Base-by-base conservation (phyloP, 2,329 filamentous ascomycete species). In the Colletotrichum sp. region DNA sequence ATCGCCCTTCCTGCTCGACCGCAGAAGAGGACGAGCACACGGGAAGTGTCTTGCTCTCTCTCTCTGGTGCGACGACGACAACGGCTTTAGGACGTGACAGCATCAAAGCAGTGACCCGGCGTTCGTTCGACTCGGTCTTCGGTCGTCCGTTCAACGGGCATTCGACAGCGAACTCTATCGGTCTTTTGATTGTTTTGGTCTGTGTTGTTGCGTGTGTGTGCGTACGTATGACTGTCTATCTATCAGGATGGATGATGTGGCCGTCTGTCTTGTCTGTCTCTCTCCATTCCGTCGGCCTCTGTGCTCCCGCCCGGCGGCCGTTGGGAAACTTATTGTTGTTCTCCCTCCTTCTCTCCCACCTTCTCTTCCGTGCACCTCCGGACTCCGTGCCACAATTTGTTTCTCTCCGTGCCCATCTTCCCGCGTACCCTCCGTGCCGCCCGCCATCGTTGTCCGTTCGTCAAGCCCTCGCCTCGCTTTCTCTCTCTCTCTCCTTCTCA, bases 121-220 rank as follows among this genome's bases (percentile, higher is more conserved):
- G 62, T 66, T 65, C 62, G 69, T 44, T 44, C 30, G n/a, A 52
- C 63, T 75, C 63, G 55, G 63, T 57, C 57, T 59, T 72, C 73
- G 73, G 73, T 75, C 73, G 73, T 75, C 73, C 73, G 36, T 68
- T 75, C 73, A 72, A 75, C 73, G 73, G 73, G 73, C 73, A 75
- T 75, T 21, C 18, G 8, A 15, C 18, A 32, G 52, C 21, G 32
- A 69, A 69, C 52, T 28, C n/a, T 60, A 60, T 69, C 66, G 52
- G 66, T 59, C 52, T 60, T 52, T 16, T 55, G 18, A 44, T 34
- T 68, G 18, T 32, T 24, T 57, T 59, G 55, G 65, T 71, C 39
- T 64, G 44, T 36, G 68, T 60, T 3, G 18, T 66, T 16, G 2
- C 18, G 12, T 57, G 44, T 36, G n/a, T 57, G 44, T 36, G n/a